Evolutionary conservation across 441 rosid genomes (phyloP), one percentile per base, ranked within the genome.

Genomic region (Theobroma grandiflorum): DNA sequence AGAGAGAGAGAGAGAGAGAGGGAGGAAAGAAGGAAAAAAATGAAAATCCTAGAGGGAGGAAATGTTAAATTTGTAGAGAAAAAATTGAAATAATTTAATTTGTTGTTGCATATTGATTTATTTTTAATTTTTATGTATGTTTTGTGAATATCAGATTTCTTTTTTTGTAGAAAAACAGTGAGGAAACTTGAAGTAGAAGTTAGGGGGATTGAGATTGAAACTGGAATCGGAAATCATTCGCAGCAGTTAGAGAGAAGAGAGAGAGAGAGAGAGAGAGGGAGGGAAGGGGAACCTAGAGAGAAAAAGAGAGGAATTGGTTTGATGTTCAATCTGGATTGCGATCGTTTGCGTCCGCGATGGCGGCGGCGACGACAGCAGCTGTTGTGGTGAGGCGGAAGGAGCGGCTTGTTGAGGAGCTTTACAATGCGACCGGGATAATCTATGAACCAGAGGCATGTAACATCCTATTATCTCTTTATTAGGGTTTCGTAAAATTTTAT

Each of bases 371-470:
- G 57, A 6, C 50, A n/a, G 50, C 64, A 11, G 50, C 65, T 73
- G 4, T 73, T 64, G 74, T 42, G 85, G 77, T 75, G 75, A 72
- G 75, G 82, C 63, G 61, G 75, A 80, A 79, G 83, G 82, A 73
- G 67, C 78, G 81, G 82, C 78, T 75, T 78, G 81, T 88, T 78
- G 80, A 74, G 35, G 86, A 85, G 84, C 80, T 85, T 20, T 86
- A 74, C 80, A 81, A 86, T 84, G 87, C 82, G 80, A 49, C 87
- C 81, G 82, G 77, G 58, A 63, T 88, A 84, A 82, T 88, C 86
- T 67, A 20, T 68, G 81, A 65, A 74, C 85, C 87, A 42, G 84
- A 89, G 92, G 90, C 88, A 91, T 80, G 92, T 82, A 81, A 80
- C 73, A 72, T 82, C 59, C 50, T 53, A 31, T 18, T 50, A 33